Percentiles rank a stretch among this genome's conserved stretches.
Evolutionary conservation across 257 asterid species (phyloP).

Genomic region (Solanum bukasovii): DNA sequence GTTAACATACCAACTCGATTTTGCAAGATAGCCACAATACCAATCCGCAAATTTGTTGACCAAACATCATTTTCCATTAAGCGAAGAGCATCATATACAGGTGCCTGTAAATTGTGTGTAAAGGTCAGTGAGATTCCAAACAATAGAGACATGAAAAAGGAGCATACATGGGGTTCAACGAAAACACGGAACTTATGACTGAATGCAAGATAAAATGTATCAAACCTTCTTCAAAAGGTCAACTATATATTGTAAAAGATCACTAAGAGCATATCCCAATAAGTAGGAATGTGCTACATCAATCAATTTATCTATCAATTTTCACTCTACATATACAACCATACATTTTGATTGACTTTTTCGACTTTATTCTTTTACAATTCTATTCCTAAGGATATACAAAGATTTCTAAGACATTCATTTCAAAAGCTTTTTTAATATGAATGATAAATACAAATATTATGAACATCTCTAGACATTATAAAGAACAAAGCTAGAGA

Average conservation of each 20-base stretch:
- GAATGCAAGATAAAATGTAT: not conserved
- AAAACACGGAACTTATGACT: not conserved
- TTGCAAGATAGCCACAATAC: slow-evolving; percentile 67
- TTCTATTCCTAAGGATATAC: not conserved
- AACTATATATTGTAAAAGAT: not conserved
- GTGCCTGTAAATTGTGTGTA: slow-evolving; percentile 35
- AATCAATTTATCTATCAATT: not conserved
- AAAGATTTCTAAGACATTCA: not conserved
- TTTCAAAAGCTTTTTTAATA: not conserved
- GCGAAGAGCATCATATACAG: slow-evolving; percentile 35
- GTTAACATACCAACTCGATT: slow-evolving; percentile 68
- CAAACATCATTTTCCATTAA: slow-evolving; percentile 31
- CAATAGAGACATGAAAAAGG: not conserved
- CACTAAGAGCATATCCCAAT: not conserved
- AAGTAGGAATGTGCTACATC: not conserved
- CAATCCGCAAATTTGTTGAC: slow-evolving; percentile 53
- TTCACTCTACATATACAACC: not conserved
- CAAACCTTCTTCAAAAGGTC: not conserved
- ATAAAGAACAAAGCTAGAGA: not conserved
- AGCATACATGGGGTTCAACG: not conserved
- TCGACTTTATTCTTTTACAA: not conserved
- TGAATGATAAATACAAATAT: not conserved
- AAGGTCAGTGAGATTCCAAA: slow-evolving; percentile 11
- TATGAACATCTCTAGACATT: not conserved
- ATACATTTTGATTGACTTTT: not conserved